Evolutionary conservation across 2,329 filamentous ascomycete species (phyloP).

Genomic region (Trichoderma polysporum): DNA sequence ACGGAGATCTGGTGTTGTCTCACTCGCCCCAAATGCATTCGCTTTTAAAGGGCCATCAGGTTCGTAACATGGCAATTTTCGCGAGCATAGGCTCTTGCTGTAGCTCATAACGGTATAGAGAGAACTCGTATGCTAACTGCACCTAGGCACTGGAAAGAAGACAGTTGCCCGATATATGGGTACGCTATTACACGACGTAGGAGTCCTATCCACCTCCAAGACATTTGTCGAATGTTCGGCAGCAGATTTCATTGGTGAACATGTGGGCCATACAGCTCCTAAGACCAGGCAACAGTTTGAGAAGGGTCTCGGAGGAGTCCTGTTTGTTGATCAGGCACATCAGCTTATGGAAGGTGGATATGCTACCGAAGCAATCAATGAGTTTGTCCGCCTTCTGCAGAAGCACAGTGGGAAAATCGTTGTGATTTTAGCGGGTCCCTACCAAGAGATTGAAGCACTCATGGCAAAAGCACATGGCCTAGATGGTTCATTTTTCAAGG

Average conservation of each 20-base stretch:
- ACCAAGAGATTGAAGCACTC: background rate
- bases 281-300: background rate
- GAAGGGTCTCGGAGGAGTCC: background rate
- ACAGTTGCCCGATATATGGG: conserved; percentile 1
- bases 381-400: background rate
- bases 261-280: background rate
- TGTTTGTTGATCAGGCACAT: background rate
- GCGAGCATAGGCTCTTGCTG: background rate
- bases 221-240: background rate
- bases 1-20: background rate
- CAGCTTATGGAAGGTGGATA: background rate
- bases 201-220: background rate
- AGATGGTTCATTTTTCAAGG: background rate
- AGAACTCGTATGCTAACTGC: background rate
- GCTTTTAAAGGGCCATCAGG: background rate
- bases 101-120: background rate
- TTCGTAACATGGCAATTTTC: background rate
- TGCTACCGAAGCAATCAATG: background rate
- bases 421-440: background rate
- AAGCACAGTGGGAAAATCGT: background rate
- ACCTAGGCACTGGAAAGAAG: background rate
- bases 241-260: background rate
- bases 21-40: background rate
- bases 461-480: background rate
- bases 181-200: background rate